These are phyloP conservation scores for Grammothele lineata DNA, from an alignment of 768 basidiomycete species.

Conservation along the genomic window DNA sequence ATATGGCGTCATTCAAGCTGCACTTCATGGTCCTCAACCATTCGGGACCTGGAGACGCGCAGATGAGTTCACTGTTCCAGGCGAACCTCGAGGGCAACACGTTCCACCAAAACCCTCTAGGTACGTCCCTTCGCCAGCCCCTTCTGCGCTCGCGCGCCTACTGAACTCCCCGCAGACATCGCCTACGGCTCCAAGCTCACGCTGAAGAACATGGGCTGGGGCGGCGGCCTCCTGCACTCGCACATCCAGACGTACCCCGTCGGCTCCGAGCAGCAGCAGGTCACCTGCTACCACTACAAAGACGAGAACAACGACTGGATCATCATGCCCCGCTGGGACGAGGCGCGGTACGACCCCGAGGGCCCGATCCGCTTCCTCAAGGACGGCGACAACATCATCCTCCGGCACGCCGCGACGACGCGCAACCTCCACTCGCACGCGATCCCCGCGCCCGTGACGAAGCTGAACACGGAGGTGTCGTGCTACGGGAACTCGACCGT, in stretches of 20 bases:
- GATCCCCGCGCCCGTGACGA: conserved; percentile 83
- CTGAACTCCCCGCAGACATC: conserved; percentile 49
- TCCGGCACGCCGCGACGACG: conserved; percentile 77
- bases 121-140: conserved; percentile 36
- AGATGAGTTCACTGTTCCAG: conserved; percentile 99
- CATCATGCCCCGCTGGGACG: conserved; percentile 79
- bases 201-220: conserved; percentile 96
- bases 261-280: conserved; percentile 91
- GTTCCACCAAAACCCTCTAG: conserved; percentile 85
- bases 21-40: conserved; percentile 95
- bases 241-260: conserved; percentile 94
- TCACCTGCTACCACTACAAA: conserved; percentile 99
- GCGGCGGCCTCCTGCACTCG: conserved; percentile 94
- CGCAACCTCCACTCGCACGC: conserved; percentile 92
- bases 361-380: conserved; percentile 66
- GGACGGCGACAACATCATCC: conserved; percentile 74
- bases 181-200: conserved; percentile 89
- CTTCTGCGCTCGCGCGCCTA: neutral
- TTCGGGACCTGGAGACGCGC: conserved; percentile 93
- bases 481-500: conserved; percentile 89
- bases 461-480: conserved; percentile 87
- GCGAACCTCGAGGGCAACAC: conserved; percentile 94
- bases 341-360: conserved; percentile 59
- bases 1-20: conserved; percentile 92
- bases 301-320: conserved; percentile 95